Percentiles rank a stretch among this genome's conserved stretches.
Evolutionary conservation across 805 yeast species (phyloP).

Genomic region (Wickerhamiella azymoides): DNA sequence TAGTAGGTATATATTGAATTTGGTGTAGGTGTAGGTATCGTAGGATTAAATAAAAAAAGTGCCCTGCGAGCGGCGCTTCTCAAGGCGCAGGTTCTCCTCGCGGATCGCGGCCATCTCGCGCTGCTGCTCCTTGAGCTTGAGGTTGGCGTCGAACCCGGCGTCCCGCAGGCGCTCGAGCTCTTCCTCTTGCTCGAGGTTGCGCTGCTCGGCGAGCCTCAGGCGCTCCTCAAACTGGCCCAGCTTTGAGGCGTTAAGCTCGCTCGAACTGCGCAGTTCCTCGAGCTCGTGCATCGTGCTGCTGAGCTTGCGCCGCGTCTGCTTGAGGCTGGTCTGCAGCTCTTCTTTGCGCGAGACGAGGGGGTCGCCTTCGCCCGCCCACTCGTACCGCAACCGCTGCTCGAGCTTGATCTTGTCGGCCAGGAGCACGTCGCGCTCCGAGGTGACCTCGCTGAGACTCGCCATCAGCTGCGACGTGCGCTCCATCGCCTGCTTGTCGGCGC

Average conservation of each 20-base stretch:
- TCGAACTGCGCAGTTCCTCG: constrained; percentile 17
- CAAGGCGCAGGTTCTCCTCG: constrained; percentile 6
- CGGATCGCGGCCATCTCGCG: constrained; percentile 3
- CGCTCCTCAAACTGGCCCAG: constrained; percentile 33
- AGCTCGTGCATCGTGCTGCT: constrained; percentile 17
- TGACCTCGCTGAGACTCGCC: constrained; percentile 45
- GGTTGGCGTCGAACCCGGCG: constrained; percentile 16
- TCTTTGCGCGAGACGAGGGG: constrained; percentile 13
- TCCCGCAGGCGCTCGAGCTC: constrained; percentile 27
- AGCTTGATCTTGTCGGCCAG: constrained; percentile 35
- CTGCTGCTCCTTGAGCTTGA: constrained; percentile 4
- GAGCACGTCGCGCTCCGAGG: constrained; percentile 48
- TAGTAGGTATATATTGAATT: neutral
- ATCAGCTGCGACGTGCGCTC: constrained; percentile 43
- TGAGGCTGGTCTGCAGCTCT: constrained; percentile 26
- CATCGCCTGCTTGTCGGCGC: constrained; percentile 5
- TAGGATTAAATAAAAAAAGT: neutral
- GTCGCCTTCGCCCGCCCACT: constrained; percentile 30
- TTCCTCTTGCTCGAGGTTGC: constrained; percentile 30
- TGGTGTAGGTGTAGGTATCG: neutral
- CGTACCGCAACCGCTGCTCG: constrained; percentile 32
- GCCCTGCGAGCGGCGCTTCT: neutral
- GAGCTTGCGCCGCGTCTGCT: constrained; percentile 16
- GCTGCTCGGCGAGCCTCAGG: constrained; percentile 36
- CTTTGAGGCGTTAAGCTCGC: constrained; percentile 21